Evolutionary conservation across 1,139 yeast genomes (phyloP).

Genomic region (Spathaspora sp.): DNA sequence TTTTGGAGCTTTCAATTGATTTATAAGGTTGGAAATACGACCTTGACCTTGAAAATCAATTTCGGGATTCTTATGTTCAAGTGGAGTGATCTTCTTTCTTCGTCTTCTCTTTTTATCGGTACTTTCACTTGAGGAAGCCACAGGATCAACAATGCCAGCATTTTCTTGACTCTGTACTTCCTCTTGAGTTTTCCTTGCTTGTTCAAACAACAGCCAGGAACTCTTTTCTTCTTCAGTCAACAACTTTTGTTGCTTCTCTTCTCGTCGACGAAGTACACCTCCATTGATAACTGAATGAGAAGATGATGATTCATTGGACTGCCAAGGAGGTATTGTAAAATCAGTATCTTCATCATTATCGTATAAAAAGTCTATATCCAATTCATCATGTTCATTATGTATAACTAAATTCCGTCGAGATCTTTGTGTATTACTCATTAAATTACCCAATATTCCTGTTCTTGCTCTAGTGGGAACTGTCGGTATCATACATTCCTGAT

Average conservation of each 20-base stretch:
- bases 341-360: constrained; percentile 9
- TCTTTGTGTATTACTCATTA: constrained; percentile 1
- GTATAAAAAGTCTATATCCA: constrained; percentile 37
- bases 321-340: background rate
- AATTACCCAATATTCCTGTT: background rate
- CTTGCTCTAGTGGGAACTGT: background rate
- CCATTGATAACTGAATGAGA: constrained; percentile 34
- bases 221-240: constrained; percentile 37
- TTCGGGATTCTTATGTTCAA: constrained; percentile 4
- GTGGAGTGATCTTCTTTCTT: constrained; percentile 24
- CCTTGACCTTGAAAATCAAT: constrained; percentile 8
- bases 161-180: constrained; percentile 11
- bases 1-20: constrained; percentile 18
- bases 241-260: constrained; percentile 28
- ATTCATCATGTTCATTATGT: constrained; percentile 33
- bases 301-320: constrained; percentile 4
- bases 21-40: constrained; percentile 26
- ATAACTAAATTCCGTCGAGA: constrained; percentile 23
- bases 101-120: constrained; percentile 19
- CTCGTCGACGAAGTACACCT: constrained; percentile 40
- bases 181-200: constrained; percentile 19
- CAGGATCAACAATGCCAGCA: background rate
- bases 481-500: constrained; percentile 28
- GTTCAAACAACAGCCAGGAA: constrained; percentile 43
- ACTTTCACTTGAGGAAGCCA: background rate